Base-by-base conservation (phyloP, 1,139 yeast species). In the Hemisphaericaspora subhashii region DNA sequence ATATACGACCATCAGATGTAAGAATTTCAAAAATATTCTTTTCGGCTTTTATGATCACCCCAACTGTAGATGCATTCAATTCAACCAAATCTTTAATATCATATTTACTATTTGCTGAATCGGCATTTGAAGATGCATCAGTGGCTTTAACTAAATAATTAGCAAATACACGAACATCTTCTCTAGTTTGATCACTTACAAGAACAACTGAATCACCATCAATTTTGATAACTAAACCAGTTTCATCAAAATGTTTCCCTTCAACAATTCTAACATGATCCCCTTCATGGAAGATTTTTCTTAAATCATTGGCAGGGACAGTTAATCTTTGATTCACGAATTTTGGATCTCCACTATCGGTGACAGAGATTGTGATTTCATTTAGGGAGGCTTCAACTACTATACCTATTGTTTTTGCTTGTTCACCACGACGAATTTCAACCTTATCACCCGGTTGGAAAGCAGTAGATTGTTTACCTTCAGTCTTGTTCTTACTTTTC, bases 371-470 rank as follows among this genome's bases (percentile, higher is more conserved):
- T 9, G 83, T 79, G 42, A 84, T 81, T 50, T 81, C 86, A 36
- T 79, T 77, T 44, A 77, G 65, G 4, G 83, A 75, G 3, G 89
- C 80, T 26, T 86, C 77, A 3, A 78, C 64, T 37, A 92, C 95
- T 39, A 77, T 74, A 64, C 98, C 98, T 35, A 78, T 75, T 42
- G 95, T 80, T 43, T 92, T 95, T 29, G 94, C 82, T 65, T 89
- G 97, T 66, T 92, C 98, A 58, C 98, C 98, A 50, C 83, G 80
- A 43, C 86, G 76, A 35, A 92, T 85, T 62, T 90, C 96, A 37
- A 92, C 97, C 55, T 86, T 79, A 58, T 92, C 98, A 49, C 96
- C 98, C 3, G 95, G 88, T 60, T 88, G 96, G 69, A 90, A 92
- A 15, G 80, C 74, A 12, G 62, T 55, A 3, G 64, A 53, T 37